phyloP scores from a whole-genome alignment of 1,284 basidiomycete genomes.

The Austroboletus niveus region DNA sequence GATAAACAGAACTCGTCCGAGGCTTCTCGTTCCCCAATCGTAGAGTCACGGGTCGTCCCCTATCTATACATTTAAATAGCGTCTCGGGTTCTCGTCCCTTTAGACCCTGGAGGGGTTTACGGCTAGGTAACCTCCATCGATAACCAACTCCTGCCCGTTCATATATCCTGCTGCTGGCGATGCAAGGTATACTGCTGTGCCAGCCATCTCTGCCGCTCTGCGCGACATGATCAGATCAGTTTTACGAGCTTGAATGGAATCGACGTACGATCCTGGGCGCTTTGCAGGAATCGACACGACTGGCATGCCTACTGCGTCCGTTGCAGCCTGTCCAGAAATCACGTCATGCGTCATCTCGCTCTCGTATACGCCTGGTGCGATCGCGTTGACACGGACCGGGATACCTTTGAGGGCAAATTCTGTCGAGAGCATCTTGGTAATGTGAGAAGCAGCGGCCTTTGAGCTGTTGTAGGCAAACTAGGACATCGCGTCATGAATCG shows the following conservation, averaged over 20 bases:
- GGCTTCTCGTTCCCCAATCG: no score
- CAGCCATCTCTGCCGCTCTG: constrained; percentile 70
- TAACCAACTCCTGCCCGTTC: constrained; percentile 70
- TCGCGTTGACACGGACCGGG: constrained; percentile 63
- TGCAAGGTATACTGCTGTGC: constrained; percentile 69
- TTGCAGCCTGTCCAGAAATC: constrained; percentile 47
- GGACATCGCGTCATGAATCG: not conserved
- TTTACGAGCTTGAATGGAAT: not conserved
- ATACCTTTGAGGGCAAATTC: constrained; percentile 69
- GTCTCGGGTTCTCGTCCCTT: not conserved
- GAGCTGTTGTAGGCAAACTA: constrained; percentile 79
- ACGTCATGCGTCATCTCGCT: constrained; percentile 70
- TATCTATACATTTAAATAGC: no score
- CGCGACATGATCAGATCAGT: not conserved
- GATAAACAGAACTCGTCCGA: no score
- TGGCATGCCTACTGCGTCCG: constrained; percentile 53
- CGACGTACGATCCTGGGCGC: constrained; percentile 65
- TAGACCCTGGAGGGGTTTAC: constrained; percentile 57
- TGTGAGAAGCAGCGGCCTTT: constrained; percentile 72
- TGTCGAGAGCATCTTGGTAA: constrained; percentile 72
- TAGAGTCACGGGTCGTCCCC: no score
- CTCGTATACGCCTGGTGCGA: constrained; percentile 72
- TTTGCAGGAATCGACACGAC: constrained; percentile 57
- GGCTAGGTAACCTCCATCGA: constrained; percentile 72
- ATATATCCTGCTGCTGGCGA: constrained; percentile 69